These are phyloP conservation scores for Phylloboletellus chloephorus DNA, from an alignment of 1,284 basidiomycete genomes.

Conservation along the genomic window DNA sequence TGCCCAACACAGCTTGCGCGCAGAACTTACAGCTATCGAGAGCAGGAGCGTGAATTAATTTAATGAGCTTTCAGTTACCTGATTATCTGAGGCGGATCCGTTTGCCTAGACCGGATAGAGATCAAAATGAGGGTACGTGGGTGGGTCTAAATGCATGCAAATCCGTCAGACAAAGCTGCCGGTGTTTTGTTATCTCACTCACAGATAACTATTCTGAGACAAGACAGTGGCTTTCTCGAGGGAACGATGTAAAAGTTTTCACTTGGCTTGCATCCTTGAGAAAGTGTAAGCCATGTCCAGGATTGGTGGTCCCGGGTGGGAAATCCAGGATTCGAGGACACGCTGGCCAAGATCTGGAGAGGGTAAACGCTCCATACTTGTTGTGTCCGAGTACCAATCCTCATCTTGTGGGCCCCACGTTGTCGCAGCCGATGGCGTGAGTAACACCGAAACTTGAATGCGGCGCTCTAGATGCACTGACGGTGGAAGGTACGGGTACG, in stretches of 20 bases:
- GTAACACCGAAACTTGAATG: slow-evolving; percentile 51
- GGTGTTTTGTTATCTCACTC: slow-evolving; percentile 11
- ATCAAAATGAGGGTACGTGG: slow-evolving; percentile 43
- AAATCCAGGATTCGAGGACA: slow-evolving; percentile 25
- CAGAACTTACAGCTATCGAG: slow-evolving; percentile 25
- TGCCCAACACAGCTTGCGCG: neutral
- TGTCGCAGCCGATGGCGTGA: slow-evolving; percentile 44
- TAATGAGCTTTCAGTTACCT: neutral
- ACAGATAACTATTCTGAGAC: slow-evolving; percentile 32
- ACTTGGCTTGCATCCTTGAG: neutral
- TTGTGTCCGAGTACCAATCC: slow-evolving; percentile 15
- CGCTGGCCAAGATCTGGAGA: slow-evolving; percentile 35
- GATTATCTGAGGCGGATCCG: neutral
- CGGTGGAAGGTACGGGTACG: slow-evolving; percentile 34
- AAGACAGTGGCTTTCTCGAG: neutral
- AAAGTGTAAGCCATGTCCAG: slow-evolving; percentile 14
- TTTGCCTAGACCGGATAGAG: slow-evolving; percentile 35
- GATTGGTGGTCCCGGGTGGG: neutral
- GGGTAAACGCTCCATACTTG: slow-evolving; percentile 19
- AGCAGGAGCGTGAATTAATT: slow-evolving; percentile 9
- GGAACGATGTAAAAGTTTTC: neutral
- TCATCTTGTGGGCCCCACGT: slow-evolving; percentile 30
- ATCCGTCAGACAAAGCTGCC: slow-evolving; percentile 9
- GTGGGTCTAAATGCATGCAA: slow-evolving; percentile 29
- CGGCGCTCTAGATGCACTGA: slow-evolving; percentile 58